Evolutionary conservation across 116 monocot genomes (phyloP), one percentile per base, ranked within the genome.

Genomic region (Thalassia testudinum): DNA sequence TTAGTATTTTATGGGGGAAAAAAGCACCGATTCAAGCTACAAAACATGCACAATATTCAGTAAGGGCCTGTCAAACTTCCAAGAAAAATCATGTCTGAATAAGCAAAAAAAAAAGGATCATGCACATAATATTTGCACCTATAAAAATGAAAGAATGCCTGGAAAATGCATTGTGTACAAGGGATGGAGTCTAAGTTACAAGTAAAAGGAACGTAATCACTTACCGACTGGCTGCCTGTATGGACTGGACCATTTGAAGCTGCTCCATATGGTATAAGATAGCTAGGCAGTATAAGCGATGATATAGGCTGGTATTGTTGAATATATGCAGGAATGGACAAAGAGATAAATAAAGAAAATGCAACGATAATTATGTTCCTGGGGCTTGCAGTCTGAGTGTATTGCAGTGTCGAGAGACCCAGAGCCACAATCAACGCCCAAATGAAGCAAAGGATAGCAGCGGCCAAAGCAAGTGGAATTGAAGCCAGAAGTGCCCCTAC

Each of bases 401-500:
- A 86, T 43, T 73, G 77, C 63, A 99, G 42, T 27, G 99, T 85
- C 27, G 99, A 90, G 21, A 99, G 73, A 14, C 99, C 99, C 47
- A 82, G 69, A 25, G 99, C 83, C 43, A 80, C 86, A 53, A 73
- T 72, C 28, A 90, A 66, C 53, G 90, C 82, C 99, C 99, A 99
- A 26, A 78, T 78, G 62, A 99, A 99, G 73, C 90, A 99, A 27
- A 99, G 71, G 43, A 90, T 77, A 47, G 99, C 64, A 55, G 99
- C 99, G 66, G 99, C 86, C 62, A 99, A 73, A 16, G 99, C 76
- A 37, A 82, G 50, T 17, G 99, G 99, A 3, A 99, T 80, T 10
- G 99, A 99, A 52, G 99, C 99, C 63, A 99, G 73, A 51, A 99
- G 68, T 19, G 90, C 99, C 44, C 99, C 86, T 14, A 99, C 63